Base-by-base conservation (phyloP, 768 basidiomycete genomes). In the Lanmaoa pseudosensibilis region DNA sequence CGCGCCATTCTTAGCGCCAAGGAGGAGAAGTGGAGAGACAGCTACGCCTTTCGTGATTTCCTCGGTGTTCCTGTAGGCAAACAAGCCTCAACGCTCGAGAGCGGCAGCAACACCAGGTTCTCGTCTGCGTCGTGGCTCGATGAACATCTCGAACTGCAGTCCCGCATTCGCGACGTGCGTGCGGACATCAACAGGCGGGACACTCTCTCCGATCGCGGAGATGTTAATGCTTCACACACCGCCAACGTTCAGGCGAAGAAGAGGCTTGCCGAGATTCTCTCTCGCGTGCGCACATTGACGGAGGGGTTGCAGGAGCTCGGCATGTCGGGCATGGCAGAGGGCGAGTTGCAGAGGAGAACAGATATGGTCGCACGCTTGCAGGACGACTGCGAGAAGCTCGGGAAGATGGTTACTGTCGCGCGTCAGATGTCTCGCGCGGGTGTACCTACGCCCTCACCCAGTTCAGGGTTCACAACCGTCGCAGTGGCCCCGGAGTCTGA, bases 361-460 rank as follows among this genome's bases (percentile, higher is more conserved):
- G 95, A 94, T 65, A 87, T 97, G 86, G 85, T 94, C 49, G 89
- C 87, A 52, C 80, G 88, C 56, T 76, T 98, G 62, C 88, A 90
- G 73, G 93, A 94, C 68, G 95, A 98, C 69, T 88, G 91, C 75
- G 90, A 90, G 76, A 91, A 88, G 76, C 77, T 97, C 55, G 83
- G 84, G 38, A 85, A 84, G 78, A 91, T 96, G 80, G 87, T 93
- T 40, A 88, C 90, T 34, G 83, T 90, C 45, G 87, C 83, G 32
- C 82, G 82, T 56, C 83, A 83, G 63, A 77, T 72, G 27, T 77
- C 78, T 40, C 78, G 80, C 54, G 62, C 67, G 39, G 58, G 71
- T 53, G 32, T 67, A 50, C 59, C 72, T 50, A 60, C 52, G 19
- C 41, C 63, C 39, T 70, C 75, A 0, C 68, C 73, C 11, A 64